Evolutionary conservation across 805 yeast species (phyloP).

Genomic region (Wickerhamiella azymoides): DNA sequence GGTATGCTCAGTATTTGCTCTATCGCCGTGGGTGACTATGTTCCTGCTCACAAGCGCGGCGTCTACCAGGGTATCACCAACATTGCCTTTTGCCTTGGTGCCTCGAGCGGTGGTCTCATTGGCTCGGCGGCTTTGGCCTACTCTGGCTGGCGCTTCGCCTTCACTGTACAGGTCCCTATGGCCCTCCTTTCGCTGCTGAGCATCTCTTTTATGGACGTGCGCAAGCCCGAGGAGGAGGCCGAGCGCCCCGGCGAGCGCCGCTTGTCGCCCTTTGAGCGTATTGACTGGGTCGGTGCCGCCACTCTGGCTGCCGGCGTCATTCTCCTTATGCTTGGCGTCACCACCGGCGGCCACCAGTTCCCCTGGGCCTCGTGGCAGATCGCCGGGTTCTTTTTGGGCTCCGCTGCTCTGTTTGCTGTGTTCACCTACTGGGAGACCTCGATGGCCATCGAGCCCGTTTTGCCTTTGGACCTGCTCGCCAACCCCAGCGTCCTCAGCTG

Average conservation of each 20-base stretch:
- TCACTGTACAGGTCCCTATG: conserved; percentile 29
- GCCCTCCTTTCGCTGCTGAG: conserved; percentile 28
- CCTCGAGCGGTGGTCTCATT: conserved; percentile 53
- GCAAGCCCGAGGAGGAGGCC: conserved; percentile 12
- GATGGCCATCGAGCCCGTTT: conserved; percentile 48
- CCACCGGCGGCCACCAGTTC: conserved; percentile 48
- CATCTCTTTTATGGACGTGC: conserved; percentile 13
- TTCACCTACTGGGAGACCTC: conserved; percentile 42
- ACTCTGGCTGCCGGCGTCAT: conserved; percentile 45
- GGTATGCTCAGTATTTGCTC: conserved; percentile 68
- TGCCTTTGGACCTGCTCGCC: conserved; percentile 44
- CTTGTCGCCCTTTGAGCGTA: conserved; percentile 37
- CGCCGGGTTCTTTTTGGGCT: conserved; percentile 10
- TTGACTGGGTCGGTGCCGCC: conserved; percentile 55
- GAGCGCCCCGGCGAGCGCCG: conserved; percentile 23
- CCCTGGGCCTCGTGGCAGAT: conserved; percentile 29
- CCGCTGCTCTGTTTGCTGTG: conserved; percentile 24
- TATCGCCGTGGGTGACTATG: conserved; percentile 62
- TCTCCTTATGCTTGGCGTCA: conserved; percentile 45
- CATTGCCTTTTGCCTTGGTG: conserved; percentile 63
- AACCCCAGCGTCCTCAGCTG: conserved; percentile 53
- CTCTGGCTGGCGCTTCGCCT: conserved; percentile 51
- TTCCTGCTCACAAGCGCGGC: conserved; percentile 65
- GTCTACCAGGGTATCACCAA: conserved; percentile 73
- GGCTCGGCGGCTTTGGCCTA: conserved; percentile 39